These are phyloP conservation scores for Spirogloea muscicola DNA, from an alignment of 139 green algal species.

Conservation along the genomic window DNA sequence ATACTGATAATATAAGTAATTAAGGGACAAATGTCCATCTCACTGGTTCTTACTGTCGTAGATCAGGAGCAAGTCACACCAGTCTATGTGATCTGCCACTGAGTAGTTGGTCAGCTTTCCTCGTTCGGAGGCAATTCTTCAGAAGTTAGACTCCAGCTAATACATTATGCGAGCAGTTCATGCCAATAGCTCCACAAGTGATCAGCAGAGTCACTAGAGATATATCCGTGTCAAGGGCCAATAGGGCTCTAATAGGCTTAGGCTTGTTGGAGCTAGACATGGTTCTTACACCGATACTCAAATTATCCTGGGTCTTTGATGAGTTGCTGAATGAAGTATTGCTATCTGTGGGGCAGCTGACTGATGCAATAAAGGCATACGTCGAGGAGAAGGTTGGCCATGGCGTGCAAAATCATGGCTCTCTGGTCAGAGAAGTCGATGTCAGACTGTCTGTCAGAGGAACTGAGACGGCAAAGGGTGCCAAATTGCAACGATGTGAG, in stretches of 20 bases:
- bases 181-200: no score
- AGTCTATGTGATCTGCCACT: not conserved
- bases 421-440: slow-evolving; percentile 44
- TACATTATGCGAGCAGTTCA: no score
- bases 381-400: slow-evolving; percentile 50
- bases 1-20: not conserved
- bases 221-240: not conserved
- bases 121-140: no score
- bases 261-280: no score
- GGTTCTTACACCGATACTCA: not conserved
- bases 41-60: not conserved
- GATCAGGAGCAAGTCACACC: not conserved
- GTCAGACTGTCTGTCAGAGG: slow-evolving; percentile 46
- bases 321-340: no score
- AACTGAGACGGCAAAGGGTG: slow-evolving; percentile 26
- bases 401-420: slow-evolving; percentile 33
- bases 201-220: no score
- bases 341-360: slow-evolving; percentile 16
- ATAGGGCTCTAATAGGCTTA: not conserved
- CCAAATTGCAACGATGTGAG: slow-evolving; percentile 16
- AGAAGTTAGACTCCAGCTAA: no score
- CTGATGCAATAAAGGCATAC: slow-evolving; percentile 41
- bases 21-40: not conserved
- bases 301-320: not conserved
- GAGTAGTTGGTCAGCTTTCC: not conserved